These are phyloP conservation scores for Xylariaceae sp. DNA, from an alignment of 2,329 filamentous ascomycete species.

Conservation along the genomic window DNA sequence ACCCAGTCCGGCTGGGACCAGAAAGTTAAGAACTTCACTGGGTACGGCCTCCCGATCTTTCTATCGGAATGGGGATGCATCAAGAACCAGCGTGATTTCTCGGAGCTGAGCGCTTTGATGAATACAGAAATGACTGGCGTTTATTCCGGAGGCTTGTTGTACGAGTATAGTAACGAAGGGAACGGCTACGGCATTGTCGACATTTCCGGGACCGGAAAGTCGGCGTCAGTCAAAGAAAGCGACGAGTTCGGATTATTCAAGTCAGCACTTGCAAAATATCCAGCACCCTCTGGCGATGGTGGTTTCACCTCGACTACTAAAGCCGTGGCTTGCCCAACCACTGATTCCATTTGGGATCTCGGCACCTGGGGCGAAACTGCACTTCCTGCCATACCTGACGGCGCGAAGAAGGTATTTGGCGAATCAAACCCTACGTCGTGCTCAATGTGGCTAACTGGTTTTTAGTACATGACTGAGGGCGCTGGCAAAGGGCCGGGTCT, in stretches of 20 bases:
- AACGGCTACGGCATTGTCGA: slow-evolving; percentile 78
- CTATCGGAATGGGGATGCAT: slow-evolving; percentile 92
- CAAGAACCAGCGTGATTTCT: slow-evolving; percentile 75
- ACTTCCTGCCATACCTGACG: slow-evolving; percentile 50
- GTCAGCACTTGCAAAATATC: slow-evolving; percentile 45
- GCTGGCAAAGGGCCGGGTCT: slow-evolving; percentile 53
- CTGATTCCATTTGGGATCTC: slow-evolving; percentile 48
- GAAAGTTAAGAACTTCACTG: slow-evolving; percentile 82
- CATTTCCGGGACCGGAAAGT: slow-evolving; percentile 50
- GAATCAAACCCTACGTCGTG: neutral
- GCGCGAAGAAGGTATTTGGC: slow-evolving; percentile 38
- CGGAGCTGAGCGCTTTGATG: slow-evolving; percentile 78
- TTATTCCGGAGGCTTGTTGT: slow-evolving; percentile 94
- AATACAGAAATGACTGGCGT: slow-evolving; percentile 73
- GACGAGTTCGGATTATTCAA: slow-evolving; percentile 58
- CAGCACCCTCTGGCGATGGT: slow-evolving; percentile 48
- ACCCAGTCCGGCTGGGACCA: slow-evolving; percentile 71
- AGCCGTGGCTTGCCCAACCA: slow-evolving; percentile 46
- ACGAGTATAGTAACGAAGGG: slow-evolving; percentile 82
- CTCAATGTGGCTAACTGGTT: slow-evolving; percentile 9
- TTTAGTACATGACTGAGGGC: slow-evolving; percentile 49
- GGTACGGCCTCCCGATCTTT: slow-evolving; percentile 88
- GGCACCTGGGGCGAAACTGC: slow-evolving; percentile 39
- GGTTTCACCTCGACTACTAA: slow-evolving; percentile 48
- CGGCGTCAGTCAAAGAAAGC: slow-evolving; percentile 51